phyloP scores from a whole-genome alignment of 192 early-diverging fungal genomes.

The Dispira parvispora region DNA sequence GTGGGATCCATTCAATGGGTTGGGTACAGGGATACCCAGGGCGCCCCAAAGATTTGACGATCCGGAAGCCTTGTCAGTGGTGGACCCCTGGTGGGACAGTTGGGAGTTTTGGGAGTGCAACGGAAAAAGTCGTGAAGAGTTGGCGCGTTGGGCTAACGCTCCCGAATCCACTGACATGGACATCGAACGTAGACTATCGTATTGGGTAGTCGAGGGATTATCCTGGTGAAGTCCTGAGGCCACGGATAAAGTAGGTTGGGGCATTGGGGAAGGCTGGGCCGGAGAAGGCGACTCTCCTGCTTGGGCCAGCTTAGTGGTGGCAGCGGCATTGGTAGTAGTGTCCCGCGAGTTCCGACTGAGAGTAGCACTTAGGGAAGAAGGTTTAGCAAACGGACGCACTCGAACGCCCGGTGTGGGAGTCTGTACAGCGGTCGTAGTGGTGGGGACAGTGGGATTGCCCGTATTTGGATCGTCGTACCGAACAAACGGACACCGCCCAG shows the following conservation, averaged over 20 bases:
- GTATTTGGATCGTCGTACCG: constrained; percentile 26
- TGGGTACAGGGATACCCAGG: no score
- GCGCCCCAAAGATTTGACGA: no score
- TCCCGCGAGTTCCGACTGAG: no score
- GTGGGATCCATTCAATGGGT: no score
- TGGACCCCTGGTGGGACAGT: neutral
- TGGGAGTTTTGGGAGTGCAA: constrained; percentile 8
- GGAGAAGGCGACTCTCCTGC: no score
- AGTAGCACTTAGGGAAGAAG: no score
- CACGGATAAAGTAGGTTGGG: neutral
- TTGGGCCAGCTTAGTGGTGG: no score
- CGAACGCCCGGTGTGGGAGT: no score
- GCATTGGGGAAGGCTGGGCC: no score
- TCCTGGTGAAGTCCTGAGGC: neutral
- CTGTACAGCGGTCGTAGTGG: neutral
- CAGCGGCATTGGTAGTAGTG: no score
- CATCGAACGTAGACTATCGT: neutral
- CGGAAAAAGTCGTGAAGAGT: constrained; percentile 1
- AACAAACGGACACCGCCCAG: constrained; percentile 31
- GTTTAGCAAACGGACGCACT: no score
- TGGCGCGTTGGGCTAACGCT: neutral
- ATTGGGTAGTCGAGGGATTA: neutral
- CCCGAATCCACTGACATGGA: neutral
- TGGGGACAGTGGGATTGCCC: neutral
- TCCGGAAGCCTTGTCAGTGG: neutral